Evolutionary conservation across 1,284 basidiomycete genomes (phyloP).

Genomic region (Mycosarcoma maydis): DNA sequence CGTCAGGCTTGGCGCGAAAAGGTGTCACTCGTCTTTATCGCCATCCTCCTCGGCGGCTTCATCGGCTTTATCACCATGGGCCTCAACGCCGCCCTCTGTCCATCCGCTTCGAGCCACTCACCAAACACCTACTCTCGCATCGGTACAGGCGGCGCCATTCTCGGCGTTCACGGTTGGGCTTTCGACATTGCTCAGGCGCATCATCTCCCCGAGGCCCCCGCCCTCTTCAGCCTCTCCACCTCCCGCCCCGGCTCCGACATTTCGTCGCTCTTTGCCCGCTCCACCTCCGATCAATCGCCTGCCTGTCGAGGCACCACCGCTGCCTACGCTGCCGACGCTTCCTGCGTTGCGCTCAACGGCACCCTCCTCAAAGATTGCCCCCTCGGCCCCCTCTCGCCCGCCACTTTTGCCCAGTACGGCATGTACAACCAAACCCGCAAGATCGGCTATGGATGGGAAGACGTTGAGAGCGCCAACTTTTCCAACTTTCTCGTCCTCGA

Average conservation of each 20-base stretch:
- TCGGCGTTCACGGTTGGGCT: slow-evolving; percentile 81
- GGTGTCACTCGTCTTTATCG: slow-evolving; percentile 58
- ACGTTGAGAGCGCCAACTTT: slow-evolving; percentile 49
- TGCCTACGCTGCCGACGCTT: slow-evolving; percentile 76
- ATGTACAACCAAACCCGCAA: slow-evolving; percentile 43
- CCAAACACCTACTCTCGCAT: slow-evolving; percentile 43
- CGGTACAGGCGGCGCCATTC: slow-evolving; percentile 51
- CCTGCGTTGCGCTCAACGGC: slow-evolving; percentile 71
- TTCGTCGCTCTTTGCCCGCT: slow-evolving; percentile 77
- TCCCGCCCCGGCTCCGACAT: slow-evolving; percentile 80
- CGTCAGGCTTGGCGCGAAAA: slow-evolving; percentile 67
- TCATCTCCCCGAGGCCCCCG: slow-evolving; percentile 71
- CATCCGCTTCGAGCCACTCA: slow-evolving; percentile 68
- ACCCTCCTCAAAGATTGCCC: slow-evolving; percentile 71
- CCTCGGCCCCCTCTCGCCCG: slow-evolving; percentile 66
- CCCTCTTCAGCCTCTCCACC: slow-evolving; percentile 72
- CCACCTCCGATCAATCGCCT: slow-evolving; percentile 68
- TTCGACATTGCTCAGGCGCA: slow-evolving; percentile 76
- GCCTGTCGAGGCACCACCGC: slow-evolving; percentile 70
- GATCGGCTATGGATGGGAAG: slow-evolving; percentile 64
- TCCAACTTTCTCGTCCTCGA: slow-evolving; percentile 75
- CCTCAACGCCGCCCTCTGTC: slow-evolving; percentile 90
- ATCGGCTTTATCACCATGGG: slow-evolving; percentile 96
- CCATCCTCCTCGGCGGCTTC: slow-evolving; percentile 74
- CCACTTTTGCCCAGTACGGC: slow-evolving; percentile 32